These are phyloP conservation scores for Fusarium caatingaense DNA, from an alignment of 2,329 filamentous ascomycete species.

Conservation along the genomic window DNA sequence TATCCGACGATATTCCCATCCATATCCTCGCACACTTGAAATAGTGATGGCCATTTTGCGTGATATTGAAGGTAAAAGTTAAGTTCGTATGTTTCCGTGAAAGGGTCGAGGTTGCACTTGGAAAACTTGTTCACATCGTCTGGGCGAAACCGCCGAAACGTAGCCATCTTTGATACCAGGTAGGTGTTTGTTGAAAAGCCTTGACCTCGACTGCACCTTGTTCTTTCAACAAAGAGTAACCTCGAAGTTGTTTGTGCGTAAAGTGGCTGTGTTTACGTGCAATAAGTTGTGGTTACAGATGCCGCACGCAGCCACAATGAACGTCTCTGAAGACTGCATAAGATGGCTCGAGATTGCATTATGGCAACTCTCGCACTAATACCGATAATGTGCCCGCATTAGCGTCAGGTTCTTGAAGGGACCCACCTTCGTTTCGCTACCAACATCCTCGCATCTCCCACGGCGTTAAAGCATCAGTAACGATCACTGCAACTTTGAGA, in stretches of 20 bases:
- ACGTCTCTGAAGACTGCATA: conserved; percentile 5
- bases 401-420: conserved; percentile 24
- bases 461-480: conserved; percentile 25
- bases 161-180: conserved; percentile 50
- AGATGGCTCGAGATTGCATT: conserved; percentile 7
- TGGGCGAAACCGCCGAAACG: conserved; percentile 85
- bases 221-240: not conserved
- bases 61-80: conserved; percentile 97
- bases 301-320: conserved; percentile 29
- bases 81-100: conserved; percentile 98
- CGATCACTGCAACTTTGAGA: conserved; percentile 26
- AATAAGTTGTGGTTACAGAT: not conserved
- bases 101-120: conserved; percentile 92
- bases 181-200: not conserved
- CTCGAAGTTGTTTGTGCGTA: conserved; percentile 11
- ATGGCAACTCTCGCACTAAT: conserved; percentile 2
- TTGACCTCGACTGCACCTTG: not conserved
- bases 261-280: conserved; percentile 26
- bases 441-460: conserved; percentile 9
- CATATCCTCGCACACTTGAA: conserved; percentile 88
- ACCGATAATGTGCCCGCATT: conserved; percentile 23
- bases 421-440: conserved; percentile 39
- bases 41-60: conserved; percentile 93
- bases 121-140: conserved; percentile 90
- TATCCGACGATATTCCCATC: conserved; percentile 94